These are phyloP conservation scores for Trichomonascaceae sp. DNA, from an alignment of 1,139 yeast genomes.

Conservation along the genomic window DNA sequence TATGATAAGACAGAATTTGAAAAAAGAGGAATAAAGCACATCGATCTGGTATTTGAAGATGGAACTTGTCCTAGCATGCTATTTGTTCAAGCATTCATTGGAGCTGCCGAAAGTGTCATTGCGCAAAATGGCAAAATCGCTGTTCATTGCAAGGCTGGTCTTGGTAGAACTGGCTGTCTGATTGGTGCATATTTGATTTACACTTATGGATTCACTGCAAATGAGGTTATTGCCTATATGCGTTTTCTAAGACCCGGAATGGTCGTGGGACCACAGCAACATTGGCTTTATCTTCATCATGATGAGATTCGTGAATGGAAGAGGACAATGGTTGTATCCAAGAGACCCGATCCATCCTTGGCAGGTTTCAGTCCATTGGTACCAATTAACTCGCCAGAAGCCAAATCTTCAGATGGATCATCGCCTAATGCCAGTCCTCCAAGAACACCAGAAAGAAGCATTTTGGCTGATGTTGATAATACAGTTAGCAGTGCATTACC, in stretches of 20 bases:
- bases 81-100: slow-evolving; percentile 84
- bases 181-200: slow-evolving; percentile 96
- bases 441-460: slow-evolving; percentile 70
- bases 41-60: slow-evolving; percentile 94
- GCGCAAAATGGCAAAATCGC: slow-evolving; percentile 86
- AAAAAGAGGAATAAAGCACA: slow-evolving; percentile 74
- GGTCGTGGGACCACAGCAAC: slow-evolving; percentile 99
- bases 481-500: slow-evolving; percentile 72
- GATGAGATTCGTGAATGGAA: slow-evolving; percentile 96
- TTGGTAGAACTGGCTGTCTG: slow-evolving; percentile 95
- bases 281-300: slow-evolving; percentile 94
- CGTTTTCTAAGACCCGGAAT: slow-evolving; percentile 95
- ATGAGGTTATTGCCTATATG: slow-evolving; percentile 94
- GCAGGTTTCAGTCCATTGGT: slow-evolving; percentile 76
- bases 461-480: slow-evolving; percentile 64
- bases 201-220: slow-evolving; percentile 95
- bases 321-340: slow-evolving; percentile 80
- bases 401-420: slow-evolving; percentile 10
- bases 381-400: slow-evolving; percentile 27
- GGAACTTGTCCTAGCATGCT: slow-evolving; percentile 97
- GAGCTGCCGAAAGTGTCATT: slow-evolving; percentile 89
- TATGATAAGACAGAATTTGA: slow-evolving; percentile 83
- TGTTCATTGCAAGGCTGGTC: slow-evolving; percentile 96
- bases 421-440: slow-evolving; percentile 39
- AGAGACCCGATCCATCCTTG: slow-evolving; percentile 60